phyloP scores from a whole-genome alignment of 306 rosid species.

The Dryas octopetala region DNA sequence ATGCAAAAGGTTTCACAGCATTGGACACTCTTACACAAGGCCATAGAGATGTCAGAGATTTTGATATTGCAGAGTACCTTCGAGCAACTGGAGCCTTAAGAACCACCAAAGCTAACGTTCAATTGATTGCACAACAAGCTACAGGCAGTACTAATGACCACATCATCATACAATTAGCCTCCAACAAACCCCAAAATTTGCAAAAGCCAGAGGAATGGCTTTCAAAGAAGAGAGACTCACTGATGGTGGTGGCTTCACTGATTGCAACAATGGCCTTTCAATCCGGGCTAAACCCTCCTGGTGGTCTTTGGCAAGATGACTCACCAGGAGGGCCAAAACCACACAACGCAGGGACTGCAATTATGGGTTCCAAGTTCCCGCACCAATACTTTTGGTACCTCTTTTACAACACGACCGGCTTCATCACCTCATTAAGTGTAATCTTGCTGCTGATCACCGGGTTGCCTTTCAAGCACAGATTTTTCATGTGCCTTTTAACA shows the following conservation, averaged over 20 bases:
- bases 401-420: background rate
- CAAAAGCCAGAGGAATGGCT: background rate
- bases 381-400: background rate
- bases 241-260: slow-evolving; percentile 30
- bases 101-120: too few relatives aligned
- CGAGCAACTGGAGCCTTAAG: slow-evolving; percentile 16
- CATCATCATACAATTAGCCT: background rate
- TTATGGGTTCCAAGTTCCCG: background rate
- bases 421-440: slow-evolving; percentile 15
- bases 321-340: background rate
- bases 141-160: background rate
- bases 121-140: too few relatives aligned
- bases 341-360: background rate
- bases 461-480: slow-evolving; percentile 14
- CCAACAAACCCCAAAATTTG: background rate
- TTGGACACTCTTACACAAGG: slow-evolving; percentile 25
- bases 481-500: slow-evolving; percentile 16
- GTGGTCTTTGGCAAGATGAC: slow-evolving; percentile 28
- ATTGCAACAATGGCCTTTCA: slow-evolving; percentile 29
- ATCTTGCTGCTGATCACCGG: slow-evolving; percentile 24
- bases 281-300: slow-evolving; percentile 29
- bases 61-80: slow-evolving; percentile 22
- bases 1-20: slow-evolving; percentile 26
- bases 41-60: slow-evolving; percentile 18
- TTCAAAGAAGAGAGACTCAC: slow-evolving; percentile 4